Base-by-base conservation (phyloP, 192 early-diverging fungal genomes). In the Gaertneriomyces sp. region DNA sequence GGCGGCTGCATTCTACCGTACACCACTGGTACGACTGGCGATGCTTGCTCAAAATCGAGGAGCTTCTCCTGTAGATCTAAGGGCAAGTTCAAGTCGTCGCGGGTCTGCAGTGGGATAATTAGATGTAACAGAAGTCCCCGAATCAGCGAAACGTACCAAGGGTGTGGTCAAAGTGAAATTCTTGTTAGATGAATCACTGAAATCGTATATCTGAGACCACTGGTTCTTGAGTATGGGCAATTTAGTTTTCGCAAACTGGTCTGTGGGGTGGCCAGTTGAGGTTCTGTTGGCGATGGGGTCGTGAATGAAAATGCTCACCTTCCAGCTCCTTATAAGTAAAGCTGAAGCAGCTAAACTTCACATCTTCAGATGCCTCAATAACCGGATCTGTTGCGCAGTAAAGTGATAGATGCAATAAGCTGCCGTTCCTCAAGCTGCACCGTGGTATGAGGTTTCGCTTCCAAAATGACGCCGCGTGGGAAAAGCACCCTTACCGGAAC, bases 141-240 rank as follows among this genome's bases (percentile, higher is more conserved):
- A 12, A 56, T 19, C 12, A 56, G n/a, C 1, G 12, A 56, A 33
- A 60, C 60, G 12, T 58, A 67, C 65, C 33, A 60, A 40, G 19
- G 42, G 65, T 19, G 57, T 9, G 17, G 19, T 59, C 9, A 73
- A 33, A 3, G 14, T 20, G 65, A 64, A 73, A 42, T 73, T 58
- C 20, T 56, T n/a, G 45, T 33, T 64, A 3, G 42, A 60, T 33
- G 60, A 33, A n/a, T 66, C 52, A 17, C 43, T 74, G 55, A 74
- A 74, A 73, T 74, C 73, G 45, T 72, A 74, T 5, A 74, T 47
- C 19, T 64, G 19, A 41, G 61, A 60, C 73, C 73, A 74, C 38
- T 74, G 70, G 52, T 74, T 74, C 25, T 20, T 16, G 14, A 61
- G 53, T 12, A 59, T 12, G 40, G 60, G 61, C n/a, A 74, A 40